Conservation (phyloP, 1,284 basidiomycete genomes). For the Gymnopus androsaceus region DNA sequence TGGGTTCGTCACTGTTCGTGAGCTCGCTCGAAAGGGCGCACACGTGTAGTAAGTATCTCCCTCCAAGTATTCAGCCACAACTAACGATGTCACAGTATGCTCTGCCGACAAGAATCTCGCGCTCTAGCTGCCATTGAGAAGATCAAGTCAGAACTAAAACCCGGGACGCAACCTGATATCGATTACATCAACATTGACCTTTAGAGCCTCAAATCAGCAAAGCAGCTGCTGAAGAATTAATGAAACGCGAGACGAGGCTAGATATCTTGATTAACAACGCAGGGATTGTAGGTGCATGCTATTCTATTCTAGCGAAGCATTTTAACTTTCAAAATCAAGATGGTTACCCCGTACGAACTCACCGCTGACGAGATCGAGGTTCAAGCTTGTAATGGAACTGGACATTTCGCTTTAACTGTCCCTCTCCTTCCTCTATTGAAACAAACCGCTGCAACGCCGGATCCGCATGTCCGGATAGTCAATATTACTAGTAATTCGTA, state of each 20-base stretch:
- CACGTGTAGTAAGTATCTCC: slow-evolving; percentile 3
- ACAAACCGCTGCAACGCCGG: slow-evolving; percentile 5
- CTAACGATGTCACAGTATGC: slow-evolving; percentile 2
- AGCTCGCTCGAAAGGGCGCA: slow-evolving; percentile 9
- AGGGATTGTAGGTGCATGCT: slow-evolving; percentile 32
- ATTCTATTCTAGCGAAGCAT: not conserved
- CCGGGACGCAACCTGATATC: slow-evolving; percentile 45
- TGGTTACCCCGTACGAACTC: slow-evolving; percentile 9
- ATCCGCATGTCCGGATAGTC: slow-evolving; percentile 16
- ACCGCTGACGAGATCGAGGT: slow-evolving; percentile 9
- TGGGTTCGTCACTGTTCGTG: slow-evolving; percentile 3
- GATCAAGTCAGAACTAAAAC: slow-evolving; percentile 23
- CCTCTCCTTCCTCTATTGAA: slow-evolving; percentile 15
- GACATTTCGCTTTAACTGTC: slow-evolving; percentile 14
- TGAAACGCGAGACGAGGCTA: slow-evolving; percentile 47
- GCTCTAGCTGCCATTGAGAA: slow-evolving; percentile 41
- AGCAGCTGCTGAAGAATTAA: slow-evolving; percentile 46
- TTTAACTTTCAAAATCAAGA: not conserved
- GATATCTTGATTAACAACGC: slow-evolving; percentile 65
- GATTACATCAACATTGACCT: slow-evolving; percentile 51
- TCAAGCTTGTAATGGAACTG: slow-evolving; percentile 11
- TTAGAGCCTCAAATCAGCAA: slow-evolving; percentile 41
- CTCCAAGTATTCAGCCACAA: not conserved
- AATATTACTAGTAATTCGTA: slow-evolving; percentile 2
- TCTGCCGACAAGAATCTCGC: slow-evolving; percentile 38